Base-by-base conservation (phyloP, 2,329 filamentous ascomycete species). In the Lasiodiplodia sp. region DNA sequence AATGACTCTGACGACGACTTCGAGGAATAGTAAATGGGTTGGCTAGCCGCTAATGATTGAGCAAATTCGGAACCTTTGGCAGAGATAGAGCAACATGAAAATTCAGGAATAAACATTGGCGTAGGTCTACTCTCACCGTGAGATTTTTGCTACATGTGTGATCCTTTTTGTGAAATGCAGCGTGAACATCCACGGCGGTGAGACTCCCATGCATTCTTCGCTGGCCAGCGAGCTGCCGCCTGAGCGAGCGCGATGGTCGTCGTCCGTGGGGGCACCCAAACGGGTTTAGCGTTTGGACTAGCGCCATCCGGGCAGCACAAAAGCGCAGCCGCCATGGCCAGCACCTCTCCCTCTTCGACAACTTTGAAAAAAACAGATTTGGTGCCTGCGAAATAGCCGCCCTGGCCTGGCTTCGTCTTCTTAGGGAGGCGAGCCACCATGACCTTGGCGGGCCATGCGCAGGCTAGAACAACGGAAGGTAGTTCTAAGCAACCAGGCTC, bases 371-470 rank as follows among this genome's bases (percentile, higher is more conserved):
- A 44, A 16, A 44, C 16, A 44, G 16, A 44, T 18, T 18, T 7
- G 16, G 16, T n/a, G 40, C 40, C 40, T 3, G 14, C 4, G 7
- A 18, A 0, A 0, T 0, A 8, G 2, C 6, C 40, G 18, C 7
- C 16, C 16, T 2, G 40, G 18, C 2, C 40, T 18, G 40, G 40
- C 40, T 16, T 5, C 16, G 4, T n/a, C 40, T 5, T 18, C 40
- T 44, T 44, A n/a, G 6, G 40, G 18, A 44, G 40, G 40, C 16
- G 40, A 44, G 40, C 40, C 40, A 34, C 6, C 40, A 44, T 44
- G 40, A 8, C 16, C 40, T 44, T 44, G 16, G 18, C 7, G 16
- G 40, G 0, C 16, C 2, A 6, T 44, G 6, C 18, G 10, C n/a
- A 23, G 40, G 18, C 40, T 44, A 44, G 40, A 44, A 44, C 18